Percentiles rank a stretch among this genome's conserved stretches.
Evolutionary conservation across 1,284 basidiomycete genomes (phyloP).

Genomic region (Marasmius sp.): DNA sequence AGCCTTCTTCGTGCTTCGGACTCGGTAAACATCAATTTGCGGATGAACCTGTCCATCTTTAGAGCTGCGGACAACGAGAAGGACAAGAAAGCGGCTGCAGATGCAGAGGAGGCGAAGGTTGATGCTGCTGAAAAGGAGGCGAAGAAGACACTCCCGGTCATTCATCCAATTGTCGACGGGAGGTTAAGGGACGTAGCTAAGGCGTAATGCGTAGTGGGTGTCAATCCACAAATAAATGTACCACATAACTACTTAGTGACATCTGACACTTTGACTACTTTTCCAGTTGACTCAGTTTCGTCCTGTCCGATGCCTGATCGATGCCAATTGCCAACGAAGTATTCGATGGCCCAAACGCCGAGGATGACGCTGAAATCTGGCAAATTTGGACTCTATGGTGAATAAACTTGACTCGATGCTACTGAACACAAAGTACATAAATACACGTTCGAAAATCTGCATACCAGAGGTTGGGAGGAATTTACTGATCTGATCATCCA

Average conservation of each 20-base stretch:
- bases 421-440: too few species aligned
- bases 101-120: background rate
- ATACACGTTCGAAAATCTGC: too few species aligned
- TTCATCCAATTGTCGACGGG: constrained; percentile 18
- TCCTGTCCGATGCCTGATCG: too few species aligned
- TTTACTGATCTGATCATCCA: background rate
- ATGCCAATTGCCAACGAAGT: too few species aligned
- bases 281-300: too few species aligned
- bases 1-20: background rate
- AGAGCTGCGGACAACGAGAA: background rate
- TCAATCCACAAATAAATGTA: background rate
- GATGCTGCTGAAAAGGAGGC: constrained; percentile 13
- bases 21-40: background rate
- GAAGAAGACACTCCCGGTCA: constrained; percentile 14
- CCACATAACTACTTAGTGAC: background rate
- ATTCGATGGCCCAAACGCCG: too few species aligned
- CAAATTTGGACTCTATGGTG: too few species aligned
- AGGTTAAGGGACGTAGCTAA: constrained; percentile 13
- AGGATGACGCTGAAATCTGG: too few species aligned
- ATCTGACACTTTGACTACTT: too few species aligned
- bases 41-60: background rate
- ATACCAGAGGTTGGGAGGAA: too few species aligned
- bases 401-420: too few species aligned
- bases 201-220: background rate
- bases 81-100: background rate